Base-by-base conservation (phyloP, 805 yeast genomes). In the Nakazawaea siamensis region DNA sequence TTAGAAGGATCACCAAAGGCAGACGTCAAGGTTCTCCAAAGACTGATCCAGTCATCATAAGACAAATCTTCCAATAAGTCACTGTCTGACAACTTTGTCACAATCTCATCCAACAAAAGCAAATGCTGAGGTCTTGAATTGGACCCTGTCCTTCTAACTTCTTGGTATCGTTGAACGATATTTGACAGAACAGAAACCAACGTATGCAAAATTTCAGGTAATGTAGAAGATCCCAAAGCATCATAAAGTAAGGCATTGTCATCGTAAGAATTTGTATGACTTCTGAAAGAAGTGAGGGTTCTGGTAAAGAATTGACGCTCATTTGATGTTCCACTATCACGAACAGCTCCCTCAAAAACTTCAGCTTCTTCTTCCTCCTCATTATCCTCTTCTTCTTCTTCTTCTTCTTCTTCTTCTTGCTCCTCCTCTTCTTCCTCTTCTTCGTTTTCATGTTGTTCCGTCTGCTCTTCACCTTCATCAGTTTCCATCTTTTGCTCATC, bases 11-110 rank as follows among this genome's bases (percentile, higher is more conserved):
- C 44, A 12, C 62, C 59, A 18, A 70, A 45, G 1, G 61, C 50
- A 4, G 41, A 35, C 10, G 54, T 55, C 4, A 76, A 51, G 28
- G 51, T 48, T 3, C 48, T 29, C 76, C 78, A 66, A 6, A 62
- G 12, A 2, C 34, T 34, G 2, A 36, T 19, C 62, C 62, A 58
- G 12, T 46, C 62, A 1, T 58, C 52, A n/a, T 39, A 44, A 1
- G 59, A 27, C n/a, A 46, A 46, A 1, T 28, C 23, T 2, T 43
- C 44, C 5, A 45, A 34, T 6, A 27, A 27, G 11, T 43, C 33
- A 17, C 46, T 39, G n/a, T 52, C 49, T 26, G 47, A 37, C 30
- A 62, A 35, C 11, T 43, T 42, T 5, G 43, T 32, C 8, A 39
- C 44, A 16, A 58, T 44, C 12, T 50, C 51, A 5, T 48, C 57